Evolutionary conservation across 2,329 filamentous ascomycete genomes (phyloP).

Genomic region (Blastomyces emzantsi): DNA sequence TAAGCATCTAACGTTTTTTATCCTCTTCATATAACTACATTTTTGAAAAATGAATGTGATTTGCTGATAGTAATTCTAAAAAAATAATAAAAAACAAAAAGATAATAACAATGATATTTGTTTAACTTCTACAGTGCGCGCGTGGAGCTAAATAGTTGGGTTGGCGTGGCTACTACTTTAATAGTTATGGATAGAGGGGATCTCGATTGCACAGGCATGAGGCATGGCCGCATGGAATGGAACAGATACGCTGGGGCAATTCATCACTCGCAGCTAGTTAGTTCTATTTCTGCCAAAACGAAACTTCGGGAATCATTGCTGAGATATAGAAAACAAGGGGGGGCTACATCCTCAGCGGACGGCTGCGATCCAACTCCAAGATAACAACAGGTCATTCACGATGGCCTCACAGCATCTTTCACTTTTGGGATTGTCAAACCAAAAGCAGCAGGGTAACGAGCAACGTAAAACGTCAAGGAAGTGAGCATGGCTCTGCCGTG

Average conservation of each 20-base stretch:
- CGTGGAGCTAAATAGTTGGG: not conserved
- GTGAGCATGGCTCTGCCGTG: not conserved
- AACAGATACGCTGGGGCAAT: not conserved
- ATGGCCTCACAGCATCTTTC: not conserved
- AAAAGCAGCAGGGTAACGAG: not conserved
- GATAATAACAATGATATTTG: no score
- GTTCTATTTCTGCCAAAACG: not conserved
- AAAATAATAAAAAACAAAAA: no score
- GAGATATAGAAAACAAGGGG: not conserved
- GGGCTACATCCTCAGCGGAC: not conserved
- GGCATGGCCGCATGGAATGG: no score
- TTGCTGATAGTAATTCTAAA: no score
- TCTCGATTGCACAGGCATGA: no score
- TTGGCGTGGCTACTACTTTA: no score
- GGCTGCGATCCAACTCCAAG: not conserved
- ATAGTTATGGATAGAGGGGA: no score
- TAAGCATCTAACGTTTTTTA: no score
- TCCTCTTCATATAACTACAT: no score
- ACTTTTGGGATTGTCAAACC: not conserved
- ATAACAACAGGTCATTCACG: not conserved
- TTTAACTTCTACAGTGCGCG: no score
- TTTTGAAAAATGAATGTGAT: no score
- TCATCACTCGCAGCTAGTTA: not conserved
- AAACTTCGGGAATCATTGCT: not conserved
- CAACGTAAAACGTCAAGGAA: not conserved